These are phyloP conservation scores for Paramecium biaurelia DNA, from an alignment of 73 alveolate genomes.

Conservation along the genomic window DNA sequence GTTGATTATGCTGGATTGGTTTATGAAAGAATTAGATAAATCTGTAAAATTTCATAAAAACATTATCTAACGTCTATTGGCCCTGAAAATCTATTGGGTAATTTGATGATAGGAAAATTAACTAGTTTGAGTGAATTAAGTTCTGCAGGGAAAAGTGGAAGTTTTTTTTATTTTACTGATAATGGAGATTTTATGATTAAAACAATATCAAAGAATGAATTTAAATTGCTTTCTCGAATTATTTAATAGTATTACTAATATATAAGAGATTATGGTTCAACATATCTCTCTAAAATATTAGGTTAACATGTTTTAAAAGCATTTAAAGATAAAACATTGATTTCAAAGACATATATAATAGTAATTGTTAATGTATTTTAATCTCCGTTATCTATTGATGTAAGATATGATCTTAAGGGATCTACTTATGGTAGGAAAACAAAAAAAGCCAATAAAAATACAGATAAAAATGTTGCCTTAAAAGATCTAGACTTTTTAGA, in stretches of 20 bases:
- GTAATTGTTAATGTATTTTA: conserved; percentile 92
- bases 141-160: conserved; percentile 95
- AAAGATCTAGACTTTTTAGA: conserved; percentile 88
- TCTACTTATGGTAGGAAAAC: conserved; percentile 79
- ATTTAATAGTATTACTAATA: conserved; percentile 80
- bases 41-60: conserved; percentile 66
- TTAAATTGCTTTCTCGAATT: conserved; percentile 80
- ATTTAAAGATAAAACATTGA: neutral
- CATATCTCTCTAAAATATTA: conserved; percentile 76
- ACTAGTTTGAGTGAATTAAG: conserved; percentile 59
- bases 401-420: conserved; percentile 80
- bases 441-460: conserved; percentile 46
- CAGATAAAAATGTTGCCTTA: conserved; percentile 82
- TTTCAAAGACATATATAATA: conserved; percentile 64
- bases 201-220: conserved; percentile 88
- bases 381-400: conserved; percentile 81
- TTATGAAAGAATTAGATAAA: conserved; percentile 77
- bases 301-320: conserved; percentile 76
- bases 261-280: conserved; percentile 77
- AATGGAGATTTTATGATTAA: conserved; percentile 81
- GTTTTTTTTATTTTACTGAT: conserved; percentile 95
- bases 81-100: conserved; percentile 72
- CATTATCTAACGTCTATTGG: conserved; percentile 68
- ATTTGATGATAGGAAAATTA: conserved; percentile 62
- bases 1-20: conserved; percentile 84